A percentile compares a stretch with the other conserved stretches of the same genome.
These are phyloP conservation scores for Globisporangium perplexum DNA, from an alignment of 352 stramenopile genomes.

Conservation along the genomic window DNA sequence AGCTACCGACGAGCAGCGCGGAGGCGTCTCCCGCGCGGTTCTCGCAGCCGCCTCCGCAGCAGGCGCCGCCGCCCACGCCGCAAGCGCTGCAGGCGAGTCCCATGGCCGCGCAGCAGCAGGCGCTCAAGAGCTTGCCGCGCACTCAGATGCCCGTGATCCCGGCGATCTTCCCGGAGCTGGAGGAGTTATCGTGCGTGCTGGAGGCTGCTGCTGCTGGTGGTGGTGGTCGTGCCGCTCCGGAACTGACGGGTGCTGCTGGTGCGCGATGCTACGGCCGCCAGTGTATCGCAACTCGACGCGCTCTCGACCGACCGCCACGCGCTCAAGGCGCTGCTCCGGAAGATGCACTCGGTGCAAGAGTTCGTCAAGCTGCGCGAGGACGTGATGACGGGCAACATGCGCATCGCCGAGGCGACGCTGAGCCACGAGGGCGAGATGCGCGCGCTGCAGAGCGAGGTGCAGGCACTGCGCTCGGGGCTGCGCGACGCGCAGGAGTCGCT, in stretches of 20 bases:
- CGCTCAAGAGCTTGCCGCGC: slow-evolving; percentile 40
- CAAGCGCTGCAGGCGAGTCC: neutral
- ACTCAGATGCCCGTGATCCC: slow-evolving; percentile 76
- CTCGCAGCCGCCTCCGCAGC: slow-evolving; percentile 3
- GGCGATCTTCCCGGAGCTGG: slow-evolving; percentile 62
- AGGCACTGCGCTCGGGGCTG: slow-evolving; percentile 37
- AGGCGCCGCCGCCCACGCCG: neutral
- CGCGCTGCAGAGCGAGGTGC: slow-evolving; percentile 44
- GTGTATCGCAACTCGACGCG: slow-evolving; percentile 53
- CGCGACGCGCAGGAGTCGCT: slow-evolving; percentile 48
- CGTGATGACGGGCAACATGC: slow-evolving; percentile 74
- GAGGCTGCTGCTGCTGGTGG: neutral
- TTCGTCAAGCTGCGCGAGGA: slow-evolving; percentile 72
- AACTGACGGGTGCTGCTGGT: slow-evolving; percentile 5
- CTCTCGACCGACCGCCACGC: slow-evolving; percentile 51
- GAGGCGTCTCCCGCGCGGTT: slow-evolving; percentile 3
- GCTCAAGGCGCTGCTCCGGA: slow-evolving; percentile 58
- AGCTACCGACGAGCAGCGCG: slow-evolving; percentile 2
- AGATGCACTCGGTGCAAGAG: slow-evolving; percentile 52
- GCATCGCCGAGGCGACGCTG: slow-evolving; percentile 65
- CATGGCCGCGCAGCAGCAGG: slow-evolving; percentile 15
- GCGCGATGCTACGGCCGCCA: neutral
- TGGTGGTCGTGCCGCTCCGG: too few species aligned
- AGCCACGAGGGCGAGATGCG: slow-evolving; percentile 44
- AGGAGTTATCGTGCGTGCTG: slow-evolving; percentile 63